Percentiles rank a stretch among this genome's conserved stretches.
These are phyloP conservation scores for Lasiosphaeriaceae sp. DNA, from an alignment of 495 filamentous ascomycete species.

Conservation along the genomic window DNA sequence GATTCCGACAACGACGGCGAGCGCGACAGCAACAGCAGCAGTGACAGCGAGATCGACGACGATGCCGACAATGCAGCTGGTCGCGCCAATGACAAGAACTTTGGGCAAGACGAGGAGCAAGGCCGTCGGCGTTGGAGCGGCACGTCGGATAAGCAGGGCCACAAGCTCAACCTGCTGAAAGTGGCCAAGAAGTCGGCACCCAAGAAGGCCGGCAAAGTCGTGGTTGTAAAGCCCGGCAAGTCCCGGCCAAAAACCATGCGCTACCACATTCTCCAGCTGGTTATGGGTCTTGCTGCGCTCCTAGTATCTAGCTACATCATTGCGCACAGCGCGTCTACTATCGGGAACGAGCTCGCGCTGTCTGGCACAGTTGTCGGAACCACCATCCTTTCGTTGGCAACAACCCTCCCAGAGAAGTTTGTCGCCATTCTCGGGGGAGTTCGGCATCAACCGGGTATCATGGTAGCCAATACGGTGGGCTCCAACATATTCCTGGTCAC, in stretches of 20 bases:
- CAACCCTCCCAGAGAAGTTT: constrained; percentile 55
- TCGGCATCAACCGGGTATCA: constrained; percentile 44
- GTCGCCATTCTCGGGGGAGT: constrained; percentile 44
- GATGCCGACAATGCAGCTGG: not conserved
- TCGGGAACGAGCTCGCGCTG: constrained; percentile 36
- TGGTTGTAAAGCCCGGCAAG: constrained; percentile 1
- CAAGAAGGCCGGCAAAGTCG: constrained; percentile 5
- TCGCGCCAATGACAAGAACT: not conserved
- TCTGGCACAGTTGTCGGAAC: constrained; percentile 50
- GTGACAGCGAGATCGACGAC: constrained; percentile 23
- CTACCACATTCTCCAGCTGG: constrained; percentile 42
- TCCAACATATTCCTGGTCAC: constrained; percentile 55
- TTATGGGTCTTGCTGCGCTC: constrained; percentile 46
- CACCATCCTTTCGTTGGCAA: constrained; percentile 52
- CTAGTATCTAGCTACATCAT: constrained; percentile 48
- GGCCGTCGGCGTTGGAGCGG: constrained; percentile 1
- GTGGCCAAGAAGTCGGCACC: not conserved
- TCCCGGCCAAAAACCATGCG: constrained; percentile 13
- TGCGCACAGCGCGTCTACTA: constrained; percentile 35
- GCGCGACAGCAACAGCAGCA: constrained; percentile 23
- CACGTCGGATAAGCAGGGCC: not conserved
- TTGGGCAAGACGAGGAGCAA: constrained; percentile 8
- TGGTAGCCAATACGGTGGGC: constrained; percentile 52
- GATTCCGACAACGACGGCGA: constrained; percentile 11
- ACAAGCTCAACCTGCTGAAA: constrained; percentile 1